Evolutionary conservation across 202 grass and related monocot genomes (phyloP).

Genomic region (Hordeum pubiflorum): DNA sequence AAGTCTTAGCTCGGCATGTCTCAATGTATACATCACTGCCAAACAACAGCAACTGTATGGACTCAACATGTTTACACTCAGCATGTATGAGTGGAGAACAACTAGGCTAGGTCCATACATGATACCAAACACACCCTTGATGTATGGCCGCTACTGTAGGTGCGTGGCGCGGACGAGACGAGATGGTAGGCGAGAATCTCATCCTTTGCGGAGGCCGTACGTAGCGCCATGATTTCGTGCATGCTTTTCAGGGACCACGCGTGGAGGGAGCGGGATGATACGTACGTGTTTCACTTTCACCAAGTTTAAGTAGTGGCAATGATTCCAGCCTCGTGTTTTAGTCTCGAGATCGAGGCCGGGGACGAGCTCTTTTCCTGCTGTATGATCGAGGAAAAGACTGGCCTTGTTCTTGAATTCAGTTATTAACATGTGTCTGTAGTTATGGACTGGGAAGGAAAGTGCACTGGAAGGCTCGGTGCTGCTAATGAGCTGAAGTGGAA

Average conservation of each 20-base stretch:
- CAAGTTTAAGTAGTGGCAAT: background rate
- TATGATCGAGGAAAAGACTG: too few relatives aligned
- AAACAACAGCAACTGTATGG: too few relatives aligned
- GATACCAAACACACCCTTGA: background rate
- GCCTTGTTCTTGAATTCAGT: too few relatives aligned
- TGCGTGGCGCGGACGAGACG: background rate
- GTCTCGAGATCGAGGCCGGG: background rate
- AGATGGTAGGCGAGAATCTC: background rate
- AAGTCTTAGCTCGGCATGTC: too few relatives aligned
- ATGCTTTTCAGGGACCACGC: constrained; percentile 37
- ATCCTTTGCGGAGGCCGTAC: background rate
- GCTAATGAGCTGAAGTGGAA: too few relatives aligned
- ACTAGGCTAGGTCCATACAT: too few relatives aligned
- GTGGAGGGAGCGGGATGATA: background rate
- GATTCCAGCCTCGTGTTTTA: background rate
- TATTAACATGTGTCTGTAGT: too few relatives aligned
- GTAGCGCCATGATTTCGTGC: constrained; percentile 13
- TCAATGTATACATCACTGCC: too few relatives aligned
- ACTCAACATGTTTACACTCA: too few relatives aligned
- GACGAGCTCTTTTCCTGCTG: background rate
- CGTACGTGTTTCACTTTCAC: background rate
- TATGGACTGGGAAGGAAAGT: too few relatives aligned
- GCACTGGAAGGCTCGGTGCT: too few relatives aligned
- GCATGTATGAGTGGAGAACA: too few relatives aligned
- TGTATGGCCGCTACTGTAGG: background rate